Percentiles rank a stretch among this genome's conserved stretches.
phyloP scores from a whole-genome alignment of 1,284 basidiomycete genomes.

The Cryptococcus jaspeensis region DNA sequence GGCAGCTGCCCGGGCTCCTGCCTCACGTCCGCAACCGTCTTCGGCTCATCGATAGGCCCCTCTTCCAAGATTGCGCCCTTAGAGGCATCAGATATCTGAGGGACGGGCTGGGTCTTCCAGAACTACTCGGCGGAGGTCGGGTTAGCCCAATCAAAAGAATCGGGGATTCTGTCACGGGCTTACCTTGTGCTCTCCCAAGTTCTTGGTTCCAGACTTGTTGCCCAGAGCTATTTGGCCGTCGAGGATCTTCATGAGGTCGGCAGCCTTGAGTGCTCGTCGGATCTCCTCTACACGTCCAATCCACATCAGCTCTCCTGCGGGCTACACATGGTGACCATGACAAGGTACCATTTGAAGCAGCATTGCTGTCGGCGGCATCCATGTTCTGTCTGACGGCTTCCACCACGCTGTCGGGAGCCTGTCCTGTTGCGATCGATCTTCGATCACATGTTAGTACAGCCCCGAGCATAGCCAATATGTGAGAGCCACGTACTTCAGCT shows the following conservation, averaged over 20 bases:
- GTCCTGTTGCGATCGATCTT: conserved; percentile 35
- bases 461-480: not conserved
- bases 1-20: conserved; percentile 86
- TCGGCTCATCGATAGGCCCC: conserved; percentile 84
- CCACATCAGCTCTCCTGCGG: not conserved
- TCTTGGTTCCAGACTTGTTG: conserved; percentile 61
- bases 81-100: conserved; percentile 55
- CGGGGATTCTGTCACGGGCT: conserved; percentile 21
- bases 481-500: conserved; percentile 39
- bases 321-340: too few species aligned
- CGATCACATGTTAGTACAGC: not conserved
- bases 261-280: conserved; percentile 48
- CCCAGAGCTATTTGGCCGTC: conserved; percentile 47
- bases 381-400: conserved; percentile 43
- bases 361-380: conserved; percentile 29
- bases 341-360: conserved; percentile 34
- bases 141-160: not conserved
- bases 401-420: conserved; percentile 45
- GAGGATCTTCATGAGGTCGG: conserved; percentile 52
- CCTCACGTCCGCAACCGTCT: conserved; percentile 72
- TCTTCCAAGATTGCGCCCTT: conserved; percentile 61
- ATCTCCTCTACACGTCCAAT: conserved; percentile 39
- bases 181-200: conserved; percentile 83
- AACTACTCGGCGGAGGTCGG: conserved; percentile 59
- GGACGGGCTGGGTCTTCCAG: conserved; percentile 94